These are phyloP conservation scores for Dioscorea cayenensis DNA, from an alignment of 116 monocot species.

Conservation along the genomic window DNA sequence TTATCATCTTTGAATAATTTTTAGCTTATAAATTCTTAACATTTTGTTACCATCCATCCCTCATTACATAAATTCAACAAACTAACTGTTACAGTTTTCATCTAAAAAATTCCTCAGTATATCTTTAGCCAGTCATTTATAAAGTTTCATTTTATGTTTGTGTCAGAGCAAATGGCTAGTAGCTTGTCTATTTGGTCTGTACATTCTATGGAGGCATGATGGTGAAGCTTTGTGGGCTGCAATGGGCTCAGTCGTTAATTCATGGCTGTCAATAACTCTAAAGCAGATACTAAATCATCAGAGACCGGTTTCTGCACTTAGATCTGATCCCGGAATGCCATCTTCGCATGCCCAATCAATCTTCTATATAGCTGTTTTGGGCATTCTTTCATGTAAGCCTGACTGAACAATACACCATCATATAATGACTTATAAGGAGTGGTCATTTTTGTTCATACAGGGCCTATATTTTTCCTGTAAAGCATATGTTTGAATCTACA, in stretches of 20 bases:
- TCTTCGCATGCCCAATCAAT: slow-evolving; percentile 98
- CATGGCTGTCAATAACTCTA: slow-evolving; percentile 40
- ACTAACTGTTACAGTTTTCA: not conserved
- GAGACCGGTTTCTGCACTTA: slow-evolving; percentile 59
- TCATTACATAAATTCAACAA: not conserved
- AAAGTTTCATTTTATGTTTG: not conserved
- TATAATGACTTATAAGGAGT: not conserved
- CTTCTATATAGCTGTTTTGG: slow-evolving; percentile 48
- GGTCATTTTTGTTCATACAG: too few species aligned
- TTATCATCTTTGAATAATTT: too few species aligned
- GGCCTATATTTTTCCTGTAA: not conserved
- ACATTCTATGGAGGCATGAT: slow-evolving; percentile 83
- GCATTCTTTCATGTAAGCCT: slow-evolving; percentile 58
- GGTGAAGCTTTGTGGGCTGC: slow-evolving; percentile 70
- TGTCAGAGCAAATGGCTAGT: slow-evolving; percentile 92
- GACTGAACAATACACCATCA: not conserved
- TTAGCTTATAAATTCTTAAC: too few species aligned
- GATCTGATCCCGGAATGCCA: slow-evolving; percentile 96
- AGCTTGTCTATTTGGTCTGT: slow-evolving; percentile 40
- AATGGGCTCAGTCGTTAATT: slow-evolving; percentile 65
- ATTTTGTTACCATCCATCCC: not conserved
- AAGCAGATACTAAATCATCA: slow-evolving; percentile 75
- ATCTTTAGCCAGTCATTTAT: not conserved
- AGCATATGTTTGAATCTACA: too few species aligned
- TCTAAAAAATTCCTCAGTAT: not conserved